These are phyloP conservation scores for Sclerotinia minor DNA, from an alignment of 2,329 filamentous ascomycete genomes.

Conservation along the genomic window DNA sequence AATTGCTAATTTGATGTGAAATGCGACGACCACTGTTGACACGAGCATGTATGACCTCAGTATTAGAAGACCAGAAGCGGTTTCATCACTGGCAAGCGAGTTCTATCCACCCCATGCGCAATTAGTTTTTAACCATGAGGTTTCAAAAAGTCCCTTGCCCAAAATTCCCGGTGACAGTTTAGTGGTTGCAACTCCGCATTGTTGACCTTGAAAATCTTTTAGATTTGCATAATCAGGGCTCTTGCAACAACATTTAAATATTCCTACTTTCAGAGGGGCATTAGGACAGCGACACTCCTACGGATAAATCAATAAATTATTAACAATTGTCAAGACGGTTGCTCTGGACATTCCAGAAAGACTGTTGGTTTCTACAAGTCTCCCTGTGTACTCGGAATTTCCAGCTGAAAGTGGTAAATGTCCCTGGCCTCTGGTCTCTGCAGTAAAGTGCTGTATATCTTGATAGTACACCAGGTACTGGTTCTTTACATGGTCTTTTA, in stretches of 20 bases:
- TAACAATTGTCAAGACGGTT: background rate
- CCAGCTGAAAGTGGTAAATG: background rate
- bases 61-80: background rate
- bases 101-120: background rate
- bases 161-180: too few relatives aligned
- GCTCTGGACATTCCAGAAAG: background rate
- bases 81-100: slow-evolving; percentile 2
- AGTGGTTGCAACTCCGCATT: too few relatives aligned
- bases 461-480: too few relatives aligned
- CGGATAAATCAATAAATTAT: background rate
- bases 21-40: background rate
- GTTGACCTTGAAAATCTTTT: too few relatives aligned
- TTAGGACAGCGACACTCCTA: background rate
- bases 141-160: background rate
- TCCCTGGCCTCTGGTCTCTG: too few relatives aligned
- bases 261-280: too few relatives aligned
- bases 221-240: too few relatives aligned
- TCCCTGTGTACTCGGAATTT: background rate
- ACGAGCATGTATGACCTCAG: background rate
- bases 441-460: too few relatives aligned
- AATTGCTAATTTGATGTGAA: background rate
- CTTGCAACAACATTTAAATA: too few relatives aligned
- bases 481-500: too few relatives aligned
- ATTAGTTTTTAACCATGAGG: background rate
- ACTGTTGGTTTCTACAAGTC: too few relatives aligned